phyloP scores from a whole-genome alignment of 306 rosid genomes.

The Quercus dentata region DNA sequence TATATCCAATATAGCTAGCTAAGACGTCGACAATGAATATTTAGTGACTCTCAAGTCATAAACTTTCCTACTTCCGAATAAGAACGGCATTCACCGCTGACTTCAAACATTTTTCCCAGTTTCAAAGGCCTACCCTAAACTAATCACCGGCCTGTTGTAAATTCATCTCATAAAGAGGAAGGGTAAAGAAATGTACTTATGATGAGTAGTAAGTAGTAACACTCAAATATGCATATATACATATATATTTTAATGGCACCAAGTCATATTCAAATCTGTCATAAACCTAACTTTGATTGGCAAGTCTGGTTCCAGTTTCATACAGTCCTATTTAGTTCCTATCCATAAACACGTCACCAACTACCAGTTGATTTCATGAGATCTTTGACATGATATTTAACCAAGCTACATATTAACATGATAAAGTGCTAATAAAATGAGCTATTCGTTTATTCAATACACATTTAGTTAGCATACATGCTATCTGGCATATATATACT shows the following conservation, averaged over 20 bases:
- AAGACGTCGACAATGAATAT: neutral
- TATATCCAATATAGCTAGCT: neutral
- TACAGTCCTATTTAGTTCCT: neutral
- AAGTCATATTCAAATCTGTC: neutral
- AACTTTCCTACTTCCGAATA: neutral
- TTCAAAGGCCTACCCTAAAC: too few relatives aligned
- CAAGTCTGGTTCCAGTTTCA: neutral
- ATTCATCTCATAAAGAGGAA: too few relatives aligned
- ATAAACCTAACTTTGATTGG: slow-evolving; percentile 1
- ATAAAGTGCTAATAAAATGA: neutral
- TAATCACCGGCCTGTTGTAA: too few relatives aligned
- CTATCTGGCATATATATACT: neutral
- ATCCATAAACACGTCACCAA: neutral
- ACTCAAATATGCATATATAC: neutral
- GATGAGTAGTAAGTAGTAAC: neutral
- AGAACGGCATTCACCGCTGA: neutral
- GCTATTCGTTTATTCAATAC: too few relatives aligned
- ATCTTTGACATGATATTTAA: neutral
- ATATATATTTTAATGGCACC: neutral
- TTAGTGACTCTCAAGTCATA: neutral
- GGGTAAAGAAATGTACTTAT: too few relatives aligned
- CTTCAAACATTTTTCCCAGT: too few relatives aligned
- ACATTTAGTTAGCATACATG: too few relatives aligned
- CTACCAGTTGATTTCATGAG: neutral
- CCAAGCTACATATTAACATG: neutral